phyloP scores from a whole-genome alignment of 192 early-diverging fungal genomes.

The Linnemannia hyalina region DNA sequence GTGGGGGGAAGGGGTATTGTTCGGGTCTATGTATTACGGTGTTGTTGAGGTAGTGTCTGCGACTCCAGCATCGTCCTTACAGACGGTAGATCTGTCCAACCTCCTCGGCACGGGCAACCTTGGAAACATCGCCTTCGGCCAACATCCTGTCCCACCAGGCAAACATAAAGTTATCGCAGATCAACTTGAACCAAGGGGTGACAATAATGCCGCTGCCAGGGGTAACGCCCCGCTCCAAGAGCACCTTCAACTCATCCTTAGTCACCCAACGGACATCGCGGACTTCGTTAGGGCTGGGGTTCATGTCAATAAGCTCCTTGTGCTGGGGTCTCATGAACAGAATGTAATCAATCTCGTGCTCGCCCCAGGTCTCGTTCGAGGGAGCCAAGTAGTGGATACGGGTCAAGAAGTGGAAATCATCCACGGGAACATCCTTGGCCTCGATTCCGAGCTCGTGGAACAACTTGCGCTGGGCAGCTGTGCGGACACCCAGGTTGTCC shows the following conservation, averaged over 20 bases:
- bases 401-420: slow-evolving; percentile 90
- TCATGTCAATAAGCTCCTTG: slow-evolving; percentile 73
- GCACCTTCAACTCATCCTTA: slow-evolving; percentile 77
- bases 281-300: slow-evolving; percentile 93
- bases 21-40: neutral
- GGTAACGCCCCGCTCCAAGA: slow-evolving; percentile 41
- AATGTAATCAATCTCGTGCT: slow-evolving; percentile 99
- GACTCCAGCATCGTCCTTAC: neutral
- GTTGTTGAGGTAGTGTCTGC: neutral
- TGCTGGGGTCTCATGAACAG: slow-evolving; percentile 82
- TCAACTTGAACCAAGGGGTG: slow-evolving; percentile 98
- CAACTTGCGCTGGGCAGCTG: slow-evolving; percentile 94
- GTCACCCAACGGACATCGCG: slow-evolving; percentile 85
- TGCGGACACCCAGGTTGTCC: slow-evolving; percentile 80
- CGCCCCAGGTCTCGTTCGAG: slow-evolving; percentile 98
- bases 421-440: slow-evolving; percentile 81
- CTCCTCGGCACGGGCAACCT: slow-evolving; percentile 43
- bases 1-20: neutral
- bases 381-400: slow-evolving; percentile 96
- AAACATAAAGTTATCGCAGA: slow-evolving; percentile 93
- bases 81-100: slow-evolving; percentile 50
- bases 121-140: slow-evolving; percentile 38
- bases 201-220: slow-evolving; percentile 57
- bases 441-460: slow-evolving; percentile 96
- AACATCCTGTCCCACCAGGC: slow-evolving; percentile 93